Percentiles rank a stretch among this genome's conserved stretches.
Evolutionary conservation across 2,329 filamentous ascomycete genomes (phyloP).

Genomic region (Monosporascus sp.): DNA sequence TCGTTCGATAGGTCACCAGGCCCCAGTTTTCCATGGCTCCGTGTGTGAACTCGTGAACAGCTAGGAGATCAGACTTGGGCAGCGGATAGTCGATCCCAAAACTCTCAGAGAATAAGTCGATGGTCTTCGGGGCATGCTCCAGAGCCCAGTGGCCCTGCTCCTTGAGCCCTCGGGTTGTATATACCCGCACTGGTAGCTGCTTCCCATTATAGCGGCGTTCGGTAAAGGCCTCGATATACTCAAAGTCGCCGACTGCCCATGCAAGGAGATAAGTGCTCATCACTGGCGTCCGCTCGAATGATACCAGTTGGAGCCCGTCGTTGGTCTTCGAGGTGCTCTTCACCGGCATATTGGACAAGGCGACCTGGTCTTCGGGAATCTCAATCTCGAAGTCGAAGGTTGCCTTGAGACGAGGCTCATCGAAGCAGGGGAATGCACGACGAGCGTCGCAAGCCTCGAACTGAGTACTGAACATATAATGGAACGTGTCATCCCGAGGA

Average conservation of each 20-base stretch:
- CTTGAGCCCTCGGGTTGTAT: conserved; percentile 91
- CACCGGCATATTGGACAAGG: conserved; percentile 92
- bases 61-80: conserved; percentile 85
- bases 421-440: conserved; percentile 94
- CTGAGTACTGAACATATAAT: conserved; percentile 87
- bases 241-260: conserved; percentile 95
- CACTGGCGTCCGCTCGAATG: conserved; percentile 77
- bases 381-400: conserved; percentile 94
- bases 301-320: conserved; percentile 66
- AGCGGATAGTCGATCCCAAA: conserved; percentile 92
- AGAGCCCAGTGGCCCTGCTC: conserved; percentile 87
- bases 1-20: conserved; percentile 91
- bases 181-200: conserved; percentile 87
- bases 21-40: conserved; percentile 97
- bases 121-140: conserved; percentile 85
- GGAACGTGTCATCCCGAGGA: conserved; percentile 63
- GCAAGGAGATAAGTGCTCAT: conserved; percentile 92
- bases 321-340: conserved; percentile 58
- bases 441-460: conserved; percentile 96
- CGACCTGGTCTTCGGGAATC: conserved; percentile 80
- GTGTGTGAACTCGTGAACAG: conserved; percentile 85
- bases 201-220: conserved; percentile 87
- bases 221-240: conserved; percentile 90
- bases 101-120: conserved; percentile 94
- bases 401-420: conserved; percentile 95